Base-by-base conservation (phyloP, 2,329 filamentous ascomycete genomes). In the Talaromyces sp. region DNA sequence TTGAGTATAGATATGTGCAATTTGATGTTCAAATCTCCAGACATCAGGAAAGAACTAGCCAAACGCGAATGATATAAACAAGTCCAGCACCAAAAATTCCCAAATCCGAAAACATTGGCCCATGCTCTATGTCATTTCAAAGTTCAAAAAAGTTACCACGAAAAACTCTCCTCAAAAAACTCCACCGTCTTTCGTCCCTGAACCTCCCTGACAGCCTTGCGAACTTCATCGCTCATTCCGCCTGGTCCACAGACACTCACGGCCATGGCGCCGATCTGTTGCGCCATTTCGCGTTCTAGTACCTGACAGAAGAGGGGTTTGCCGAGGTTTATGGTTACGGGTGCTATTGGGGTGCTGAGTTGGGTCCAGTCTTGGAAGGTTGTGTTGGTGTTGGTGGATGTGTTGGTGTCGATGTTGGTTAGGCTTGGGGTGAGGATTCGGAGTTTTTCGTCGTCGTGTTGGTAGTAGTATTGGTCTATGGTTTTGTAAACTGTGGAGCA, bases 201-300 rank as follows among this genome's bases (percentile, higher is more conserved):
- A 71, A 89, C 86, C 40, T 82, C 78, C 22, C 89, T 80, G 5
- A 89, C 87, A 1, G 87, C 88, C 40, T 83, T 81, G 58, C 90
- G 80, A 2, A 92, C 88, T 72, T 91, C 89, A 70, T 92, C 90
- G 2, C 87, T 87, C 69, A 92, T 78, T 0, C 85, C 87, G 25
- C 90, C 90, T 1, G 89, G 87, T 8, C 89, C 89, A 70, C 90
- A 92, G 27, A 91, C 89, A 4, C 87, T 90, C 40, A 97, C 91
- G 36, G 86, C 89, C 86, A 96, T 93, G 65, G 92, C 91, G 11
- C 93, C 93, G 61, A 90, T 82, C 75, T 93, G 90, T 70, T 90
- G 85, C 70, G 87, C 83, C 36, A 92, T 88, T 80, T 96, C 92
- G 75, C 58, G 47, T 36, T 64, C 58, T 89, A 88, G 70, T 58